Evolutionary conservation across 1,139 yeast genomes (phyloP).

Genomic region (Lipomyces yarrowii): DNA sequence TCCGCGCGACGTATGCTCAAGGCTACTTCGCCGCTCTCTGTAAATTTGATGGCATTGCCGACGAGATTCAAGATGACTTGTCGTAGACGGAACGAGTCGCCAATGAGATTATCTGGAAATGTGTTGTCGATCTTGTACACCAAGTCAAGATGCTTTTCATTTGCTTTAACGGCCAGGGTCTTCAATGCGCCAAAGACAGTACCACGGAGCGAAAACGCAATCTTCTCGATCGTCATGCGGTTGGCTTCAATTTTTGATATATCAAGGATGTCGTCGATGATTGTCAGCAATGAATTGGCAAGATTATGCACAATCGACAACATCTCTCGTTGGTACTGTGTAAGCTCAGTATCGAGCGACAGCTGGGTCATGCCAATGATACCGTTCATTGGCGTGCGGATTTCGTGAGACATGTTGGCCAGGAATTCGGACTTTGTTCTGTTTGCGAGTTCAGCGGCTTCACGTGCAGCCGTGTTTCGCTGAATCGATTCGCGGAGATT

Average conservation of each 20-base stretch:
- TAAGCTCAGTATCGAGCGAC: slow-evolving; percentile 80
- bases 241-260: slow-evolving; percentile 91
- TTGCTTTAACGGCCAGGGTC: slow-evolving; percentile 84
- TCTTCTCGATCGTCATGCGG: slow-evolving; percentile 88
- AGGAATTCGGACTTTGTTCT: slow-evolving; percentile 88
- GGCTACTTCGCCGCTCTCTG: slow-evolving; percentile 74
- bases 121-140: slow-evolving; percentile 82
- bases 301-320: slow-evolving; percentile 81
- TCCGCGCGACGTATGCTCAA: slow-evolving; percentile 48
- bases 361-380: slow-evolving; percentile 91
- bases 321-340: slow-evolving; percentile 90
- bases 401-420: slow-evolving; percentile 91
- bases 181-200: slow-evolving; percentile 87
- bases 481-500: slow-evolving; percentile 86
- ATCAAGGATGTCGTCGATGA: slow-evolving; percentile 86
- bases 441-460: slow-evolving; percentile 89
- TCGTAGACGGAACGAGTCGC: slow-evolving; percentile 82
- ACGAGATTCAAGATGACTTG: slow-evolving; percentile 83
- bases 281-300: slow-evolving; percentile 80
- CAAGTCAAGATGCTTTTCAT: slow-evolving; percentile 77
- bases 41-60: slow-evolving; percentile 86
- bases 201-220: slow-evolving; percentile 80
- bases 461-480: slow-evolving; percentile 89
- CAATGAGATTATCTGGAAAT: slow-evolving; percentile 82
- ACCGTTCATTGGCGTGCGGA: slow-evolving; percentile 90